Evolutionary conservation across 495 filamentous ascomycete species (phyloP).

Genomic region (Xylona heveae): DNA sequence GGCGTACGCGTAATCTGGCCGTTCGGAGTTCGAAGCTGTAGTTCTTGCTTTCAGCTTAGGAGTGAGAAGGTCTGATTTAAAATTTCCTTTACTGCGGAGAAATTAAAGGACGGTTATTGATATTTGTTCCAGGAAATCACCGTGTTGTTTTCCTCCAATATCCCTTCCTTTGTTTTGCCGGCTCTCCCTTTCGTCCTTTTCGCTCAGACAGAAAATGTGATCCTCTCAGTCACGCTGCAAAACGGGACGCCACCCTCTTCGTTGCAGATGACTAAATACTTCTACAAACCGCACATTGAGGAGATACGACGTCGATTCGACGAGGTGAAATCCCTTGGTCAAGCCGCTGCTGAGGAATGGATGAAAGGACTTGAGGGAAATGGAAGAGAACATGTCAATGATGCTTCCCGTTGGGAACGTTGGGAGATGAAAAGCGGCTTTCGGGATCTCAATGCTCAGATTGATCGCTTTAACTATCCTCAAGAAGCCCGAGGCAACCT

Average conservation of each 20-base stretch:
- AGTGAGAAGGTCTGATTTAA: slow-evolving; percentile 30
- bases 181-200: slow-evolving; percentile 44
- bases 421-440: slow-evolving; percentile 35
- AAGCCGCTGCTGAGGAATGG: slow-evolving; percentile 48
- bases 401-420: slow-evolving; percentile 46
- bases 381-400: slow-evolving; percentile 31
- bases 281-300: slow-evolving; percentile 32
- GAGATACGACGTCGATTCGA: slow-evolving; percentile 31
- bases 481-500: no score
- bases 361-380: slow-evolving; percentile 41
- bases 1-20: slow-evolving; percentile 38
- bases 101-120: slow-evolving; percentile 3
- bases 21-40: slow-evolving; percentile 41
- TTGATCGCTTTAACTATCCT: slow-evolving; percentile 9
- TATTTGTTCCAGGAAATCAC: slow-evolving; percentile 32
- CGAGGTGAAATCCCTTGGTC: slow-evolving; percentile 33
- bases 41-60: slow-evolving; percentile 29
- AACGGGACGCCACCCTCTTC: slow-evolving; percentile 20
- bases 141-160: slow-evolving; percentile 32
- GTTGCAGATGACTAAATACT: slow-evolving; percentile 35
- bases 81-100: background rate
- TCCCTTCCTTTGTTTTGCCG: slow-evolving; percentile 32
- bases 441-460: no score
- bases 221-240: slow-evolving; percentile 29
- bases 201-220: slow-evolving; percentile 30